These are phyloP conservation scores for Gymnopilus junonius DNA, from an alignment of 768 basidiomycete genomes.

Conservation along the genomic window DNA sequence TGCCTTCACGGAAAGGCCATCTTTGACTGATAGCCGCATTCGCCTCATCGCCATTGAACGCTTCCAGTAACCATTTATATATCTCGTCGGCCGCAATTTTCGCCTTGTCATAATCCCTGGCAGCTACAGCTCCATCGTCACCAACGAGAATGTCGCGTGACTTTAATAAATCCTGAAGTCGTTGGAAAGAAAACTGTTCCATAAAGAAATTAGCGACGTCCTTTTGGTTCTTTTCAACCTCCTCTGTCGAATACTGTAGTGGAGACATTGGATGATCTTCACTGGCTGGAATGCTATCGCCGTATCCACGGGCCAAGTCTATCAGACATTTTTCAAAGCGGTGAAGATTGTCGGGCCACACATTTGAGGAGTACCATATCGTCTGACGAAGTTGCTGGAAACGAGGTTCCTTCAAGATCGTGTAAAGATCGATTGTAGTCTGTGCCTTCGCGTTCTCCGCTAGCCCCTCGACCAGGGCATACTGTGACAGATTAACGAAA, in stretches of 20 bases:
- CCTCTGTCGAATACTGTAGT: background rate
- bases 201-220: background rate
- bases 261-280: background rate
- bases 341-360: conserved; percentile 2
- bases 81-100: background rate
- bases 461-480: background rate
- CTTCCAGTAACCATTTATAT: background rate
- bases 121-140: background rate
- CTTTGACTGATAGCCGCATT: background rate
- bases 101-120: background rate
- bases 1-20: conserved; percentile 6
- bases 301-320: background rate
- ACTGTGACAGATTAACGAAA: background rate
- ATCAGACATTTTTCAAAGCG: conserved; percentile 2
- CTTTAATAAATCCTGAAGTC: background rate
- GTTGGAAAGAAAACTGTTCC: background rate
- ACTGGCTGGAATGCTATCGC: background rate
- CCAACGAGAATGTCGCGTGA: background rate
- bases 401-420: background rate
- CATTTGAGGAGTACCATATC: background rate
- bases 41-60: background rate
- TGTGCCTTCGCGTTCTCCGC: background rate
- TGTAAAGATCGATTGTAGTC: background rate
- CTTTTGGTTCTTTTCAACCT: background rate
- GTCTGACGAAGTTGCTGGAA: background rate